Evolutionary conservation across 2,329 filamentous ascomycete genomes (phyloP).

Genomic region (Diaporthe batatas): DNA sequence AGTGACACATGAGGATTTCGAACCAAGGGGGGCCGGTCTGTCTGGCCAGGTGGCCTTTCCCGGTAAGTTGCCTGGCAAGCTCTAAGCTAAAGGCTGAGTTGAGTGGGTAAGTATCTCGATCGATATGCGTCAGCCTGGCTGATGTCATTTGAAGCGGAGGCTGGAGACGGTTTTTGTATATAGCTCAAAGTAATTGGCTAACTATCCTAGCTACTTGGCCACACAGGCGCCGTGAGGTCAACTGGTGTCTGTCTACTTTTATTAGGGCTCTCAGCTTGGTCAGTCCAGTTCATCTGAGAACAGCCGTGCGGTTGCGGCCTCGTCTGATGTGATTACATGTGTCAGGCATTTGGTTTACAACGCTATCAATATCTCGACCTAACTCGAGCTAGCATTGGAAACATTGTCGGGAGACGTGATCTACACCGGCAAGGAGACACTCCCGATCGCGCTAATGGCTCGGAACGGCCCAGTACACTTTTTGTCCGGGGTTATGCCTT

Average conservation of each 20-base stretch:
- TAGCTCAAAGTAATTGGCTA: background rate
- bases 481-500: background rate
- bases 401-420: background rate
- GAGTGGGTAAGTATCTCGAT: background rate
- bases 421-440: background rate
- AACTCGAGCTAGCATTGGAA: background rate
- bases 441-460: background rate
- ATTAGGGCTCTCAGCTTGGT: background rate
- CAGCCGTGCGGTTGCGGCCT: background rate
- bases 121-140: background rate
- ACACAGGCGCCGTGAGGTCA: background rate
- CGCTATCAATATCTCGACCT: no score
- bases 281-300: background rate
- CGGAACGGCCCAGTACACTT: constrained; percentile 13
- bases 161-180: no score
- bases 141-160: constrained; percentile 5
- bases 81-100: background rate
- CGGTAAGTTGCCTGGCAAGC: background rate
- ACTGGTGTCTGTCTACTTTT: no score
- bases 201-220: background rate
- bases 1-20: background rate
- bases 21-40: no score
- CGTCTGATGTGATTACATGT: background rate
- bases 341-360: background rate
- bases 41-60: background rate